These are phyloP conservation scores for Parietichytrium sp. DNA, from an alignment of 108 stramenopile species.

Conservation along the genomic window DNA sequence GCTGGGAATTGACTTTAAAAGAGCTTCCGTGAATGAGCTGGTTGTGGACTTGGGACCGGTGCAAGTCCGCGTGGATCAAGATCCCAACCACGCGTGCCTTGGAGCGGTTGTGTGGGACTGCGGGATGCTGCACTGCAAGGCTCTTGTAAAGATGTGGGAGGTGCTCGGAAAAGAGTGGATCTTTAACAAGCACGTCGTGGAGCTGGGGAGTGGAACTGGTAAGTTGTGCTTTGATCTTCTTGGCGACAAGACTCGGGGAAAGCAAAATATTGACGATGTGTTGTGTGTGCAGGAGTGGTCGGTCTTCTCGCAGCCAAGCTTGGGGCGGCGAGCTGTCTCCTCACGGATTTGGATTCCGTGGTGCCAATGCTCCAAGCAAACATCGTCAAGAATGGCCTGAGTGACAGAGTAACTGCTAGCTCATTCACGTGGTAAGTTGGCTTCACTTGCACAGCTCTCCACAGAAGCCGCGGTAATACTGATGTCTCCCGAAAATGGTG, in stretches of 20 bases:
- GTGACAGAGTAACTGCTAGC: not conserved
- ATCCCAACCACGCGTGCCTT: not conserved
- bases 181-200: not conserved
- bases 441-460: not conserved
- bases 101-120: slow-evolving; percentile 36
- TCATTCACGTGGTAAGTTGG: not conserved
- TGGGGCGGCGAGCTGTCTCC: not conserved
- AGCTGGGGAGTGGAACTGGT: slow-evolving; percentile 23
- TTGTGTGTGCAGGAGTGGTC: too few relatives aligned
- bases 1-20: slow-evolving; percentile 7
- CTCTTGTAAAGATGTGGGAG: not conserved
- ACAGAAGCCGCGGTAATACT: not conserved
- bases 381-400: not conserved
- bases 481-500: too few relatives aligned
- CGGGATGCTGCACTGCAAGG: not conserved
- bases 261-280: too few relatives aligned
- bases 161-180: not conserved
- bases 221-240: too few relatives aligned
- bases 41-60: not conserved
- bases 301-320: not conserved
- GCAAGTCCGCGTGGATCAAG: too few relatives aligned
- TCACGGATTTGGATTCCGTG: not conserved
- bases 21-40: not conserved
- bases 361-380: not conserved
- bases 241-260: too few relatives aligned